Evolutionary conservation across 2,329 filamentous ascomycete species (phyloP), one percentile per base, ranked within the genome.

Genomic region (Penicillium sclerotigenum): DNA sequence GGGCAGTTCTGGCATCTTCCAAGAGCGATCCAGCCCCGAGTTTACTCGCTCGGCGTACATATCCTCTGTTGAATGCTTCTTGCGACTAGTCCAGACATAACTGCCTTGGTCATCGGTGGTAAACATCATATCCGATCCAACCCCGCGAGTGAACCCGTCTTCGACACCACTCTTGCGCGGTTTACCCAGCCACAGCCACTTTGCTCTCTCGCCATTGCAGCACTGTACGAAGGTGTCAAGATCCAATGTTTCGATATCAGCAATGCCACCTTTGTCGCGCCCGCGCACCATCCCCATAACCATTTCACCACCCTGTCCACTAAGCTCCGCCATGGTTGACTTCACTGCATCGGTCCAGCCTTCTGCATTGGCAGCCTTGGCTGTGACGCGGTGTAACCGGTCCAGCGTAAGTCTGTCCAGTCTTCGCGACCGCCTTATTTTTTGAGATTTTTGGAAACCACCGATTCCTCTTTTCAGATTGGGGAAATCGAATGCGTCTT

Each of bases 161-260:
- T 65, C 69, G 16, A 68, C 43, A 16, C 64, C 68, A 50, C 68
- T 82, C 68, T 93, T 91, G 58, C 87, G 85, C 36, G 90, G 83
- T 71, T 96, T 97, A 16, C 93, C 94, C 59, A 90, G 83, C 94
- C 94, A 99, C 2, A 99, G 80, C 91, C 92, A 97, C 72, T 96
- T 96, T 16, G 90, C 82, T 54, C 89, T 84, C 70, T 94, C 90
- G 33, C 94, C 93, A 59, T 87, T 87, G 0, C 88, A 84, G 26
- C 96, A 79, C 57, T 85, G 85, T 47, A 90, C 82, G 63, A 97
- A 96, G 43, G 81, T 86, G 64, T 96, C 91, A 52, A 97, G 85
- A 67, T 97, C 91, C 10, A 91, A 80, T 0, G 92, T 97, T 75
- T 99, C 94, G 34, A 97, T 87, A 65, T 97, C 93, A 4, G 90